Base-by-base conservation (phyloP, 345 rosid species). In the Iberis pinnata region DNA sequence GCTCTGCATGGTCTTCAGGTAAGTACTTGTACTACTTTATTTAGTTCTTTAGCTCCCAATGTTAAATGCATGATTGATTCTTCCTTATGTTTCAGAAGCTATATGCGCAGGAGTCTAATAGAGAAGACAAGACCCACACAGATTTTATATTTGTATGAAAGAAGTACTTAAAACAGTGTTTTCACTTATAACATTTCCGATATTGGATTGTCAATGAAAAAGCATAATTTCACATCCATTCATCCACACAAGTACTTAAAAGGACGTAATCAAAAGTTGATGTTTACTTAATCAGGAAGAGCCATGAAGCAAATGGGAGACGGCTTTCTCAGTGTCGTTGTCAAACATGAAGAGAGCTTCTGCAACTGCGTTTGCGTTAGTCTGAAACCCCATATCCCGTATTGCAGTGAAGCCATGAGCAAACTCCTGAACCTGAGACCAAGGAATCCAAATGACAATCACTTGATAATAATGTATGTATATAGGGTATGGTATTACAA, bases 311-410 rank as follows among this genome's bases (percentile, higher is more conserved):
- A 76, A 67, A 58, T 86, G 84, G 12, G 89, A 72, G 83, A 84
- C 43, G 35, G 96, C 96, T 69, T 80, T 80, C 18, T 89, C 86
- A 13, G 79, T 72, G 36, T 89, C 86, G 44, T 82, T 86, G 10
- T 84, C 89, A 55, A 70, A 65, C 85, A 76, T 76, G 49, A 82
- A 43, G 20, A 84, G 65, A 47, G 83, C 84, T 2, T 86, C 94
- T 1, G 85, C 78, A 13, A 84, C 79, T 7, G 59, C 72, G 59
- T 65, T 79, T n/a, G n/a, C n/a, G n/a, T n/a, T n/a, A 0, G 94
- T 63, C 7, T 94, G 69, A 70, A 89, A 89, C 12, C 97, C 97
- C 97, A 83, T 86, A 68, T 86, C 95, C 18, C 72, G 75, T 38
- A 89, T 72, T 12, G 61, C 58, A 15, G 65, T 53, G 68, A 68